Percentiles rank a stretch among this genome's conserved stretches.
phyloP scores from a whole-genome alignment of 169 alveolate genomes.

The Babesia bigemina region DNA sequence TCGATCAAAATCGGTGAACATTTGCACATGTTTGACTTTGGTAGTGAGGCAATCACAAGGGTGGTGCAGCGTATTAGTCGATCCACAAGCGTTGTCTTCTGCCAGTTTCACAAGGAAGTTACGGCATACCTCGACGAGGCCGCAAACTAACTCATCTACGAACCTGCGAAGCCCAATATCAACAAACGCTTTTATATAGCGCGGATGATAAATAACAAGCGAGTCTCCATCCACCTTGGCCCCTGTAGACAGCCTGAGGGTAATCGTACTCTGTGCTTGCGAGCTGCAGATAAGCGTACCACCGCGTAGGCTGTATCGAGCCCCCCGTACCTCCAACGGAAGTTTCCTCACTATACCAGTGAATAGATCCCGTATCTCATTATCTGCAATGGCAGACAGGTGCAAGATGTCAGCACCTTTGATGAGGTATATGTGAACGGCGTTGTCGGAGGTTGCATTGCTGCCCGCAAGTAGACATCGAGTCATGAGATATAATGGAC shows the following conservation, averaged over 20 bases:
- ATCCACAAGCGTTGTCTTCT: neutral
- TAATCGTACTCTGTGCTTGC: neutral
- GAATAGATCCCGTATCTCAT: neutral
- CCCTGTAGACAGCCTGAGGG: neutral
- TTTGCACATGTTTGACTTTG: conserved; percentile 26
- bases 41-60: conserved; percentile 52
- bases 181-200: conserved; percentile 14
- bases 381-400: neutral
- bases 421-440: conserved; percentile 21
- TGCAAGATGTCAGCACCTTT: conserved; percentile 4
- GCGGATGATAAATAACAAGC: conserved; percentile 51
- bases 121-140: conserved; percentile 44
- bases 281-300: conserved; percentile 19
- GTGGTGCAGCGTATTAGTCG: neutral
- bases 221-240: neutral
- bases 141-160: conserved; percentile 33
- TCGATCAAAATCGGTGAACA: conserved; percentile 43
- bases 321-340: neutral
- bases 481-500: conserved; percentile 20
- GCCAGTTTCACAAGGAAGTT: conserved; percentile 12
- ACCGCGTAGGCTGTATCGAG: neutral
- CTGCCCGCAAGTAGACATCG: conserved; percentile 13
- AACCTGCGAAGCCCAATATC: conserved; percentile 55
- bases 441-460: neutral
- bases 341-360: neutral